Base-by-base conservation (phyloP, 2,329 filamentous ascomycete genomes). In the Beauveria sp. region DNA sequence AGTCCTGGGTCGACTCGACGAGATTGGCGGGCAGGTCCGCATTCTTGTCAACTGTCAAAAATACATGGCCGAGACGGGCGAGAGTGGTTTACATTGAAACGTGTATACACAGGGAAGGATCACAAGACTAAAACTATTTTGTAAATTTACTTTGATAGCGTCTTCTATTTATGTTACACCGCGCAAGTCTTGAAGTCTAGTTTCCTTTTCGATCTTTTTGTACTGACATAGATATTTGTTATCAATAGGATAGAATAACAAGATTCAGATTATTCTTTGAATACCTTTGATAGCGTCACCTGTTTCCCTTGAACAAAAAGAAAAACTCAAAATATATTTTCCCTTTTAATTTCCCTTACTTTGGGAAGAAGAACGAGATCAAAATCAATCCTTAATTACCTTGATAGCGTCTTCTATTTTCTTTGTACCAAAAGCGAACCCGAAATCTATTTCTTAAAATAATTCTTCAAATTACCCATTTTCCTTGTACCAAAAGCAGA, bases 1-100 rank as follows among this genome's bases (percentile, higher is more conserved):
- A 66, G 76, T 79, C 1, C 60, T 79, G 5, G 68, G 71, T 30
- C 68, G 77, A 28, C 70, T 88, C 50, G 78, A 77, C 14, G 84
- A 89, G 66, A 79, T 89, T 3, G 79, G 80, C 20, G 78, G 83
- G 64, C 86, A 88, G 73, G 81, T 86, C 20, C 77, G 77, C 50
- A 81, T 86, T 5, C 69, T 89, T 67, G 75, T 83, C 10, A 79
- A 83, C 65, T 88, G 85, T 67, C 79, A 81, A 66, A 75, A 77
- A 63, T 72, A 77, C 64, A 79, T 81, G 78, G 78, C 77, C 3
- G 72, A 74, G 63, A 80, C 77, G 1, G 77, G 78, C 8, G 76
- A 78, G 66, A 78, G 74, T 50, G 77, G 76, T 1, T 62, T 78
- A 66, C 70, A 71, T 63, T 73, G 24, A 53, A 28, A 52, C 1